Conservation (phyloP, 805 yeast species). For the Metschnikowia cerradonensis region DNA sequence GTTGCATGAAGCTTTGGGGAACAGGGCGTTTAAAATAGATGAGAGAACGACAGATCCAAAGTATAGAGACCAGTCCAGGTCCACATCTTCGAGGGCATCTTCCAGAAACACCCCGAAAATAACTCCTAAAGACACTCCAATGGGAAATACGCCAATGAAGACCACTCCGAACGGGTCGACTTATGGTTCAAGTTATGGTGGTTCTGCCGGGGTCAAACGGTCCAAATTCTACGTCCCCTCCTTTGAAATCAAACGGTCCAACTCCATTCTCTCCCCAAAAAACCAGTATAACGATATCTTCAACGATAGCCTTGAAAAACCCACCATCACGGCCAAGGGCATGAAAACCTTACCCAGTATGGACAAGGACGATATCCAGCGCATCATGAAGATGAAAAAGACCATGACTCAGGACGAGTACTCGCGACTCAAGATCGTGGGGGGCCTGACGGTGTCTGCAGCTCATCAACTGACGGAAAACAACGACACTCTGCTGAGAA, state of each 20-base stretch:
- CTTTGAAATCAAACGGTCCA: slow-evolving; percentile 37
- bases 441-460: slow-evolving; percentile 12
- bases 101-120: too few relatives aligned
- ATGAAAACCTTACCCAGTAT: slow-evolving; percentile 49
- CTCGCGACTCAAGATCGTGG: slow-evolving; percentile 29
- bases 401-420: slow-evolving; percentile 41
- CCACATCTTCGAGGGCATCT: too few relatives aligned
- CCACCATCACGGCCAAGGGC: slow-evolving; percentile 43
- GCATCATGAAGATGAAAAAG: slow-evolving; percentile 31
- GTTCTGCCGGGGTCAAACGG: background rate
- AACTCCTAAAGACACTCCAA: too few relatives aligned
- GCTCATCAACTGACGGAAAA: slow-evolving; percentile 17
- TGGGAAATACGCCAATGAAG: too few relatives aligned
- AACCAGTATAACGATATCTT: slow-evolving; percentile 39
- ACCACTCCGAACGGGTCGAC: too few relatives aligned
- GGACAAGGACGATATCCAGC: slow-evolving; percentile 43
- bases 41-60: too few relatives aligned
- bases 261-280: slow-evolving; percentile 33
- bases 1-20: background rate
- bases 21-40: background rate
- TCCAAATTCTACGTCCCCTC: slow-evolving; percentile 41
- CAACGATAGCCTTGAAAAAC: slow-evolving; percentile 23
- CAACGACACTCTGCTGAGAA: slow-evolving; percentile 11
- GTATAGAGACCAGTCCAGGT: too few relatives aligned
- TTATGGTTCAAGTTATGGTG: too few relatives aligned